Evolutionary conservation across 1,284 basidiomycete genomes (phyloP).

Genomic region (Schizopora paradoxa): DNA sequence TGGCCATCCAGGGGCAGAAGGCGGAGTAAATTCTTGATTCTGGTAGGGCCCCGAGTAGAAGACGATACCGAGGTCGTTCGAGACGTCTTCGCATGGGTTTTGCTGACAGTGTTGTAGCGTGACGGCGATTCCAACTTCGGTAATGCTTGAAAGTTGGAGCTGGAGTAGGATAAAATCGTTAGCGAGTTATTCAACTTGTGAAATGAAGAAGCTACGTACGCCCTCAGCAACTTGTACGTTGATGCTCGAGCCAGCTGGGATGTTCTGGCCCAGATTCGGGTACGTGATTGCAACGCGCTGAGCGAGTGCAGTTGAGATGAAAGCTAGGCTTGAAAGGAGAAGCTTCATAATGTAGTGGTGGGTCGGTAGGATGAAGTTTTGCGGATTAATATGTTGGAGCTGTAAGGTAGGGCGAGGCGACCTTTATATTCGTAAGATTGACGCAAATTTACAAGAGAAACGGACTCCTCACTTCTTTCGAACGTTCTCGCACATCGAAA

Average conservation of each 20-base stretch:
- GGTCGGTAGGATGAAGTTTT: too few species aligned
- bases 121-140: constrained; percentile 42
- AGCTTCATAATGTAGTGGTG: constrained; percentile 5
- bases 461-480: too few species aligned
- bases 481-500: too few species aligned
- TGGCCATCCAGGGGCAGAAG: too few species aligned
- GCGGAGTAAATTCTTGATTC: constrained; percentile 32
- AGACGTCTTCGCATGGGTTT: constrained; percentile 28
- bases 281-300: constrained; percentile 37
- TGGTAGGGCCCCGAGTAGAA: constrained; percentile 42
- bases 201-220: constrained; percentile 30
- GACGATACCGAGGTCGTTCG: constrained; percentile 35
- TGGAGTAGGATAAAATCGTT: too few species aligned
- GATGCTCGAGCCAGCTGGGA: constrained; percentile 34
- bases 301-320: constrained; percentile 27
- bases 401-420: too few species aligned
- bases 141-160: constrained; percentile 34
- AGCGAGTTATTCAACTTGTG: neutral
- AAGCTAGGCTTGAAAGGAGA: constrained; percentile 2
- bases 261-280: constrained; percentile 30
- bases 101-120: constrained; percentile 31
- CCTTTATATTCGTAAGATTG: too few species aligned
- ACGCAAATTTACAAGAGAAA: too few species aligned
- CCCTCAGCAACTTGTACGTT: constrained; percentile 39
- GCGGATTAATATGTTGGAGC: too few species aligned